Evolutionary conservation across 306 rosid species (phyloP).

Genomic region (Vigna mungo): DNA sequence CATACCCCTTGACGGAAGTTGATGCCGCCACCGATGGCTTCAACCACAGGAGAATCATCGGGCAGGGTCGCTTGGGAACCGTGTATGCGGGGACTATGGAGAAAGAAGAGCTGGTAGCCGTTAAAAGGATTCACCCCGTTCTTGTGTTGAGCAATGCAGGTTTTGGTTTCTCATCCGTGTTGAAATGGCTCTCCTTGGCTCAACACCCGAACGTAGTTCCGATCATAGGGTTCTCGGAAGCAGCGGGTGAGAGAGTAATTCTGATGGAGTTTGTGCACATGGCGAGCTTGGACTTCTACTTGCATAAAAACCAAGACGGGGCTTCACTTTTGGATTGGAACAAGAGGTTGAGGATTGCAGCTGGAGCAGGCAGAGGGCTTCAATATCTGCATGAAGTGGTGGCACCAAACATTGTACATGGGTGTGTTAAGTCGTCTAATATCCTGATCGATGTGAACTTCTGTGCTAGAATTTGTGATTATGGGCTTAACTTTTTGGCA

Average conservation of each 20-base stretch:
- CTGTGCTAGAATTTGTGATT: conserved; percentile 67
- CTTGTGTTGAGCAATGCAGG: conserved; percentile 83
- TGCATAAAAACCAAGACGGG: conserved; percentile 74
- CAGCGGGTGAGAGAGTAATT: conserved; percentile 84
- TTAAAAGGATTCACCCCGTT: conserved; percentile 73
- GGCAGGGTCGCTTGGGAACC: conserved; percentile 80
- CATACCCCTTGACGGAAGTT: conserved; percentile 59
- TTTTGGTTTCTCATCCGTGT: conserved; percentile 64
- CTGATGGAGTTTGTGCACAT: conserved; percentile 69
- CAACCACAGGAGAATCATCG: conserved; percentile 67
- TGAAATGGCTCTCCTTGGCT: conserved; percentile 70
- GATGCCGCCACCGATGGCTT: conserved; percentile 84
- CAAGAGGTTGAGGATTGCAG: conserved; percentile 68
- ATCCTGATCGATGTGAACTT: conserved; percentile 62
- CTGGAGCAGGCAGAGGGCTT: conserved; percentile 84
- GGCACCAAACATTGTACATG: conserved; percentile 78
- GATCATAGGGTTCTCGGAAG: conserved; percentile 82
- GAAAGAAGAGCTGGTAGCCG: conserved; percentile 57
- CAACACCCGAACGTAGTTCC: conserved; percentile 83
- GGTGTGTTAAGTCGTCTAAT: conserved; percentile 80
- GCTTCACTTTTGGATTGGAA: conserved; percentile 65
- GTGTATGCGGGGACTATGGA: conserved; percentile 71
- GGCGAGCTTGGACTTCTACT: conserved; percentile 64
- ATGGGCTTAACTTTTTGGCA: conserved; percentile 69
- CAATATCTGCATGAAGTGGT: conserved; percentile 78